Evolutionary conservation across 179 eudicot genomes (phyloP), one percentile per base, ranked within the genome.

Genomic region (Amaranthus tricolor): DNA sequence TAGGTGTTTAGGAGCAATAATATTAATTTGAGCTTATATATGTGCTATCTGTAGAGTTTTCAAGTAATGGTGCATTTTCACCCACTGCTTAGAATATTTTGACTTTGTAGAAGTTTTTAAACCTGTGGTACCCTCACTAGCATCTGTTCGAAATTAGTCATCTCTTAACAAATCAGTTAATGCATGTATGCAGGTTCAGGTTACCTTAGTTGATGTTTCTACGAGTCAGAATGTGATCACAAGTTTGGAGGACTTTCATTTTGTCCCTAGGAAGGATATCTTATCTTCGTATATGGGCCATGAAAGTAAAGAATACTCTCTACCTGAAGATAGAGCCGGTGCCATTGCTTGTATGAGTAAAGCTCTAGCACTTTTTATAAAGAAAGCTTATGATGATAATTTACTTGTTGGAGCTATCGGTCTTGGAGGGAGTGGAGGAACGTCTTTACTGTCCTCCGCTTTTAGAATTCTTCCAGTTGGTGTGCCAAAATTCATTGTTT

Each of bases 361-460:
- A 70, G 93, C 93, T 43, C 79, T 95, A 31, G 68, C 78, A 31
- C 76, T 72, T 74, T 93, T 85, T 82, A 81, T 93, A 56, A 76
- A 74, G 73, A 93, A 84, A 84, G 85, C 92, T 67, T 80, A 81
- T 57, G 78, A 72, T 54, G 86, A 85, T 79, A 31, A 79, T 77
- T 73, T 75, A 49, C 85, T 93, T 81, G 90, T 85, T 45, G 99
- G 99, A 76, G 91, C 84, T 68, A 86, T 93, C 80, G 98, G 99
- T 19, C 87, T 95, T 49, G 99, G 99, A 71, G 99, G 98, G 54
- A 93, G 96, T 75, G 98, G 99, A 75, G 99, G 99, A 64, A 95
- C 99, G 19, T 88, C 99, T 53, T 72, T 95, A 67, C 59, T 93
- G 58, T 82, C 99, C 3, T 82, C 90, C 49, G 94, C 98, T 77